Conservation (phyloP, 2,329 filamentous ascomycete species). For the Trichoderma oligosporum region DNA sequence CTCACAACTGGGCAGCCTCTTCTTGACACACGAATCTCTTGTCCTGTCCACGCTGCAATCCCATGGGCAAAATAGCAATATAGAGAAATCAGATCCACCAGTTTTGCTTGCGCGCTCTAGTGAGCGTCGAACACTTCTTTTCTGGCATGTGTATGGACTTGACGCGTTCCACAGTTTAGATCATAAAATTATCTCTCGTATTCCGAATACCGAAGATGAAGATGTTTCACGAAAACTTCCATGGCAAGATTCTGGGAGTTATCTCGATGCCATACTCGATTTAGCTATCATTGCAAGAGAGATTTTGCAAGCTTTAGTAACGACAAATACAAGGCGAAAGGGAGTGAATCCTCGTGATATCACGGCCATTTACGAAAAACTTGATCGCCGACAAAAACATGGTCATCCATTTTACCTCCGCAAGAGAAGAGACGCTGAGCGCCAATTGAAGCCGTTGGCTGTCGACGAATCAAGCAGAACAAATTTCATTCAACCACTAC, state of each 20-base stretch:
- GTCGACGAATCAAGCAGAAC: neutral
- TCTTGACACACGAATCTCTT: constrained; percentile 5
- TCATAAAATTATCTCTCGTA: neutral
- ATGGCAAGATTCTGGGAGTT: neutral
- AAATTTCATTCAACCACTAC: neutral
- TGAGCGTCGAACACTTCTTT: neutral
- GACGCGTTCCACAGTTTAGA: constrained; percentile 7
- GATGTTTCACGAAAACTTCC: neutral
- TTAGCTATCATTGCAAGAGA: constrained; percentile 2
- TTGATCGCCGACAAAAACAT: neutral
- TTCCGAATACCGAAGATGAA: neutral
- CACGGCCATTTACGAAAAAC: neutral
- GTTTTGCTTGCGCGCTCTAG: neutral
- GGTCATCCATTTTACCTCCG: neutral
- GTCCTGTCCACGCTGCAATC: neutral
- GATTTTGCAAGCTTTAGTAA: constrained; percentile 4
- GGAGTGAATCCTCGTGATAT: neutral
- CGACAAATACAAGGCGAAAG: neutral
- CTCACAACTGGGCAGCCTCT: neutral
- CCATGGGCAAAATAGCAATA: neutral
- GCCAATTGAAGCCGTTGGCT: neutral
- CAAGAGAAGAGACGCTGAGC: neutral
- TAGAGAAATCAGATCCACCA: neutral
- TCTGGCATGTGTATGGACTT: constrained; percentile 8
- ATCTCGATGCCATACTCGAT: constrained; percentile 2